Conservation (phyloP, 306 rosid species). For the Rubus parviflorus region DNA sequence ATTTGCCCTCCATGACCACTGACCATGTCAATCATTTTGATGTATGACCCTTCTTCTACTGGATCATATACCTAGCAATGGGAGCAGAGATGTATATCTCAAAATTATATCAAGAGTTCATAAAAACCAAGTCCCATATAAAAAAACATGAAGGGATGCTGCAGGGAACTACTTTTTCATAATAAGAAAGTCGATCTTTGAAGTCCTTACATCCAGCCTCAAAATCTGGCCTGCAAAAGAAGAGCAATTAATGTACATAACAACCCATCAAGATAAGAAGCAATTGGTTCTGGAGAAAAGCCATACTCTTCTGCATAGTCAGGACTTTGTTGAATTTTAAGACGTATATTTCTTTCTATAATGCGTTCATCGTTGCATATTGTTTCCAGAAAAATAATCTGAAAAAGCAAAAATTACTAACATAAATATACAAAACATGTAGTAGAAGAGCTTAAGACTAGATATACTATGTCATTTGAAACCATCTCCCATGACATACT, state of each 20-base stretch:
- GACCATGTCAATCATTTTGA: constrained; percentile 98
- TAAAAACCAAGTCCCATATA: not conserved
- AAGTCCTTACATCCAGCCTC: constrained; percentile 90
- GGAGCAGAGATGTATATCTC: constrained; percentile 19
- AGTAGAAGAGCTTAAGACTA: constrained; percentile 21
- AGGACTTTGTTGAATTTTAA: constrained; percentile 98
- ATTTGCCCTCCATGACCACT: constrained; percentile 98
- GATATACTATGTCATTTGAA: constrained; percentile 18
- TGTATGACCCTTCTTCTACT: constrained; percentile 96
- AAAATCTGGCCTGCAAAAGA: constrained; percentile 80
- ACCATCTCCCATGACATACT: constrained; percentile 17
- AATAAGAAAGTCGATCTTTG: constrained; percentile 74
- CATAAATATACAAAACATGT: constrained; percentile 8
- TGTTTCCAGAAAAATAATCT: constrained; percentile 97
- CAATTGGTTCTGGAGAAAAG: constrained; percentile 32
- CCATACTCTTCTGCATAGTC: constrained; percentile 98
- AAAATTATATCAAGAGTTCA: constrained; percentile 11
- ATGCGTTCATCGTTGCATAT: constrained; percentile 87
- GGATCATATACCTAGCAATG: constrained; percentile 78
- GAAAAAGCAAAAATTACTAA: constrained; percentile 26
- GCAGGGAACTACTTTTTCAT: constrained; percentile 64
- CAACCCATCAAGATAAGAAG: constrained; percentile 25
- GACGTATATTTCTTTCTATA: constrained; percentile 91
- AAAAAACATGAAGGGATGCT: constrained; percentile 23
- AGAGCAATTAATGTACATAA: constrained; percentile 25